phyloP scores from a whole-genome alignment of 768 basidiomycete genomes.

The Tremella fuciformis region DNA sequence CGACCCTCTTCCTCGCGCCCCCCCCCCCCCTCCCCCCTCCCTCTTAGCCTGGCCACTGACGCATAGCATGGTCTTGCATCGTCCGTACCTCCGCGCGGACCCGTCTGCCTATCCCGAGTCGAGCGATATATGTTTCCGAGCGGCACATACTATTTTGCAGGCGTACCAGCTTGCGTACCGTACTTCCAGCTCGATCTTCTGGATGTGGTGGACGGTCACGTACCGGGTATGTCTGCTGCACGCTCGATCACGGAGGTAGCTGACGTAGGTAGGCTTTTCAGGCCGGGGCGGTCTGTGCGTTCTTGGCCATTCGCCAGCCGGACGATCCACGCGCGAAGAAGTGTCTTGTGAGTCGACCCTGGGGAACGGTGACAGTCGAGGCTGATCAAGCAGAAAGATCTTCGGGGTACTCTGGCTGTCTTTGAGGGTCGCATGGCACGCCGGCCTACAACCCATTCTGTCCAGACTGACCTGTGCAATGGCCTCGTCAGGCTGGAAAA shows the following conservation, averaged over 20 bases:
- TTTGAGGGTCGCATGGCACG: slow-evolving; percentile 37
- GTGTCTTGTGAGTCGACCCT: slow-evolving; percentile 37
- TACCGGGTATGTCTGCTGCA: slow-evolving; percentile 28
- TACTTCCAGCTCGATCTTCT: slow-evolving; percentile 42
- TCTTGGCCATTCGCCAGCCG: slow-evolving; percentile 48
- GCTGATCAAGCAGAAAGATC: slow-evolving; percentile 30
- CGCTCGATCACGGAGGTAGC: not conserved
- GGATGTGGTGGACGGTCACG: slow-evolving; percentile 51
- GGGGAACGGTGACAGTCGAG: not conserved
- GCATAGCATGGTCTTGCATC: slow-evolving; percentile 43
- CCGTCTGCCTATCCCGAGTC: slow-evolving; percentile 49
- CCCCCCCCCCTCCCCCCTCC: not conserved
- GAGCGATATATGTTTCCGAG: slow-evolving; percentile 68
- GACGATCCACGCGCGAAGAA: slow-evolving; percentile 32
- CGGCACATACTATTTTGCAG: slow-evolving; percentile 59
- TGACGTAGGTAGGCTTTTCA: slow-evolving; percentile 36
- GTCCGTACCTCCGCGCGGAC: slow-evolving; percentile 49
- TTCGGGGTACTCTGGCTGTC: slow-evolving; percentile 40
- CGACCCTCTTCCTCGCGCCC: not conserved
- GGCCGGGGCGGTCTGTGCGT: slow-evolving; percentile 40
- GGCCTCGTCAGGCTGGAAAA: slow-evolving; percentile 44
- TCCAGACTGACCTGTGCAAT: slow-evolving; percentile 46
- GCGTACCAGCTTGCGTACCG: slow-evolving; percentile 56
- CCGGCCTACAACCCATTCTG: slow-evolving; percentile 47
- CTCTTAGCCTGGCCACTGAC: not conserved